Percentiles rank a stretch among this genome's conserved stretches.
phyloP scores from a whole-genome alignment of 257 asterid species.

The Scutellaria barbata region DNA sequence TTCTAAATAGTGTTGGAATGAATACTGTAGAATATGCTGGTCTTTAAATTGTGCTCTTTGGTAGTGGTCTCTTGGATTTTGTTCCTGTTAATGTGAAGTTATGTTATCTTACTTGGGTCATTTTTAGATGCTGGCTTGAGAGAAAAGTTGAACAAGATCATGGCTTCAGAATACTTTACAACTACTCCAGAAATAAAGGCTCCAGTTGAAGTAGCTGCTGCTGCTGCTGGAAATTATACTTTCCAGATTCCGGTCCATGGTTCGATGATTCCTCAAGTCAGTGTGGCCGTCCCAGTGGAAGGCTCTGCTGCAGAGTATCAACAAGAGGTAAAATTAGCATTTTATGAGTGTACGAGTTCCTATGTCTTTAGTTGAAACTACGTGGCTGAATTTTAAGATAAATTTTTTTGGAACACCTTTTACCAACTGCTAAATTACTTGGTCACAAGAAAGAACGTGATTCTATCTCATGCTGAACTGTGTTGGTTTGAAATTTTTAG shows the following conservation, averaged over 20 bases:
- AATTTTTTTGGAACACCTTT: constrained; percentile 4
- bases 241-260: constrained; percentile 60
- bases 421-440: background rate
- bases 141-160: constrained; percentile 72
- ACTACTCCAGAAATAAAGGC: constrained; percentile 73
- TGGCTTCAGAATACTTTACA: constrained; percentile 81
- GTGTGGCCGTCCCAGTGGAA: constrained; percentile 48
- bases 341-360: background rate
- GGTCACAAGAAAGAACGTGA: background rate
- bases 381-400: background rate
- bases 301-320: constrained; percentile 48
- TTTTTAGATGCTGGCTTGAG: constrained; percentile 71
- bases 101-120: background rate
- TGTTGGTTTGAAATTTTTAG: background rate
- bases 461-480: background rate
- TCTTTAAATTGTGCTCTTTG: background rate
- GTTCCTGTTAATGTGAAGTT: background rate
- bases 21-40: background rate
- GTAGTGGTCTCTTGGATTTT: constrained; percentile 2
- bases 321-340: constrained; percentile 49
- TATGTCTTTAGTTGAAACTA: background rate
- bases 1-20: background rate
- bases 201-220: constrained; percentile 75
- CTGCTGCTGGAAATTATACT: constrained; percentile 68
- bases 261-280: constrained; percentile 41